Conservation (phyloP, 805 yeast genomes). For the Starmerella bombicola region DNA sequence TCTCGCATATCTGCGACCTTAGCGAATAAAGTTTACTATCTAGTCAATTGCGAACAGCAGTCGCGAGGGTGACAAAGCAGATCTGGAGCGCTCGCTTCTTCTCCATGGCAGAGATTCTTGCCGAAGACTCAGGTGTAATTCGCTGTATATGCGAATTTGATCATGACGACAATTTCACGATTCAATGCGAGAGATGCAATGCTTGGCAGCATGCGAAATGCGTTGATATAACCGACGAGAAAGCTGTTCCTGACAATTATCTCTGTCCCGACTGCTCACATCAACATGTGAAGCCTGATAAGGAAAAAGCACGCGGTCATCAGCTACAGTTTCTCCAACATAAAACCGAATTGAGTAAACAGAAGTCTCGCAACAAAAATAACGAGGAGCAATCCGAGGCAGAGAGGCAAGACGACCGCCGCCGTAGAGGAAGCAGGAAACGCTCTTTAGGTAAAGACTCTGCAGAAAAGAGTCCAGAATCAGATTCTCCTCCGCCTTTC, state of each 20-base stretch:
- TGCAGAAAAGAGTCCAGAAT: constrained; percentile 7
- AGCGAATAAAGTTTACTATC: too few relatives aligned
- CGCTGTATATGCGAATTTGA: constrained; percentile 81
- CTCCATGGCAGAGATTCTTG: constrained; percentile 18
- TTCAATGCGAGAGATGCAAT: constrained; percentile 83
- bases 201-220: constrained; percentile 96
- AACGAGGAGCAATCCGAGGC: constrained; percentile 7
- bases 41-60: too few relatives aligned
- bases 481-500: not conserved
- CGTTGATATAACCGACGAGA: constrained; percentile 59
- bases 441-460: constrained; percentile 1
- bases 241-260: constrained; percentile 72
- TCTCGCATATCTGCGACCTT: too few relatives aligned
- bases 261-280: constrained; percentile 67
- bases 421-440: not conserved
- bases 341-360: constrained; percentile 6
- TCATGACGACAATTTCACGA: constrained; percentile 90
- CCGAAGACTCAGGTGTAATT: constrained; percentile 61
- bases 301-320: constrained; percentile 33
- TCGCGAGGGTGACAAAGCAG: too few relatives aligned
- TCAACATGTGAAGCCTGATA: constrained; percentile 32
- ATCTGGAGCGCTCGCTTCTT: too few relatives aligned
- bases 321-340: constrained; percentile 27
- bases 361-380: not conserved
- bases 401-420: not conserved